Evolutionary conservation across 768 basidiomycete genomes (phyloP), one percentile per base, ranked within the genome.

Genomic region (Xerocomus brunneocitrinus): DNA sequence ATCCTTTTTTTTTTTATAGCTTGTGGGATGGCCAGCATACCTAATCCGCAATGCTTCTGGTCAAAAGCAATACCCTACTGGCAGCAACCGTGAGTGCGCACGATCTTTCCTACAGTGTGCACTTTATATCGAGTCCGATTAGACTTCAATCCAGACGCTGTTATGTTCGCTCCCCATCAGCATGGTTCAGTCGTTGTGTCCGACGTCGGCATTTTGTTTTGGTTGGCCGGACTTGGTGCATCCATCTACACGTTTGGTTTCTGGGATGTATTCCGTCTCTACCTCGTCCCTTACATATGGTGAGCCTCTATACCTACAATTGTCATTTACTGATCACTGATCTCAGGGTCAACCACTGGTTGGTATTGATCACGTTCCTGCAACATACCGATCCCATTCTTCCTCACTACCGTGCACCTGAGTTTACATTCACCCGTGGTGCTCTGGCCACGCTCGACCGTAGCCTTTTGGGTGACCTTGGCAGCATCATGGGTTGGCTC

Each of bases 321-420:
- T 9, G 12, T 43, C 10, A 22, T 34, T 51, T 28, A 12, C 50
- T 46, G 8, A 54, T 31, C 16, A 4, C 56, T 41, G 24, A 41
- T 13, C 12, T 9, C 55, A 85, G 82, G 84, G 83, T 87, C 50
- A 91, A 91, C 77, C 91, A 93, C 78, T 97, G 94, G 94, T 80
- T 98, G 50, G 91, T 98, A 53, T 65, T 93, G 62, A 97, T 98
- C 76, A 97, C 94, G 19, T 98, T 92, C 87, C 79, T 98, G 47
- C 95, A 99, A 75, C 95, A 99, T 77, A 98, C 95, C 62, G 95
- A 98, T 73, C 92, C 95, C 19, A 70, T 88, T 43, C 82, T 98
- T 41, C 95, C 95, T 46, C 95, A 98, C 74, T 98, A 97, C 79
- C 89, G 90, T 58, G 82, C 85, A 13, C 67, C 82, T 35, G 86